A percentile compares a stretch with the other conserved stretches of the same genome.
phyloP scores from a whole-genome alignment of 768 basidiomycete species.

The Rhodotorula babjevae region DNA sequence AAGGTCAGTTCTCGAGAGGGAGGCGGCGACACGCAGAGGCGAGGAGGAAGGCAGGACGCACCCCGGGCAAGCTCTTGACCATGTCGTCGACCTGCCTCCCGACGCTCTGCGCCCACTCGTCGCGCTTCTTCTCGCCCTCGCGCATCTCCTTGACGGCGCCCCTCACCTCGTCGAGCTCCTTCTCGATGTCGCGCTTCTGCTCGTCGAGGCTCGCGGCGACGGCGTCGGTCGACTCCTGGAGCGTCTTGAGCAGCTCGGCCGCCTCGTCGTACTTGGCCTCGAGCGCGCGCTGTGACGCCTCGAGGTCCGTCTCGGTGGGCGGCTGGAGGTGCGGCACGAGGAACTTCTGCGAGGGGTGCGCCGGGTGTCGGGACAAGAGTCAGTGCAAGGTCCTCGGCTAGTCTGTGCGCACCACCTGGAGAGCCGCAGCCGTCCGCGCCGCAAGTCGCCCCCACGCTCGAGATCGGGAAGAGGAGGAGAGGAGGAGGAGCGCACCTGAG shows the following conservation, averaged over 20 bases:
- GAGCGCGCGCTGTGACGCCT: constrained; percentile 76
- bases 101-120: constrained; percentile 77
- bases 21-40: background rate
- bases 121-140: constrained; percentile 67
- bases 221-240: constrained; percentile 69
- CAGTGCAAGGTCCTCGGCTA: background rate
- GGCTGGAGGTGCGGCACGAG: constrained; percentile 84
- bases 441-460: too few species aligned
- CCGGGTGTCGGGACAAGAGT: background rate
- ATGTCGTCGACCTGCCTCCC: constrained; percentile 87
- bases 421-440: background rate
- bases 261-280: constrained; percentile 85
- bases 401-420: too few species aligned
- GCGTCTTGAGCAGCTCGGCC: constrained; percentile 71
- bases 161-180: constrained; percentile 67
- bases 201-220: constrained; percentile 69
- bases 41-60: constrained; percentile 46
- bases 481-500: constrained; percentile 55
- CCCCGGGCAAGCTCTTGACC: constrained; percentile 84
- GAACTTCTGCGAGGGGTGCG: constrained; percentile 62
- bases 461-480: too few species aligned
- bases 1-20: background rate
- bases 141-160: constrained; percentile 67
- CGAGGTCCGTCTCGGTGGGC: constrained; percentile 79
- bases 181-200: constrained; percentile 67